phyloP scores from a whole-genome alignment of 305 asterid genomes.

The Fraxinus dipetala region DNA sequence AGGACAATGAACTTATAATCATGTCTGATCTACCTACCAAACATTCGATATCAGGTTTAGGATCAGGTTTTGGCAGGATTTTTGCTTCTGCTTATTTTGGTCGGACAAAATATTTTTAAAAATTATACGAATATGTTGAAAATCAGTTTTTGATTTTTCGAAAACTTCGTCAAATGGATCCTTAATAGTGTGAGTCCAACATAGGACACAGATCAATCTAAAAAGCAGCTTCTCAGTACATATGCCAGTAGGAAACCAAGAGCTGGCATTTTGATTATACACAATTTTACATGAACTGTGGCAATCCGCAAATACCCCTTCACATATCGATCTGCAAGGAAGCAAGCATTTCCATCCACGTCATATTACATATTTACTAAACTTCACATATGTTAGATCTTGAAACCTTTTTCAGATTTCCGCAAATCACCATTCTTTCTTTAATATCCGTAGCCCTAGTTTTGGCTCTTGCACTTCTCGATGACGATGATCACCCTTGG shows the following conservation, averaged over 20 bases:
- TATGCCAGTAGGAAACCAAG: background rate
- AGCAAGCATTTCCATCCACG: background rate
- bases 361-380: background rate
- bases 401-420: background rate
- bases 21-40: background rate
- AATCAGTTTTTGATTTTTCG: too few species aligned
- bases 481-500: slow-evolving; percentile 41
- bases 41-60: background rate
- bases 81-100: background rate
- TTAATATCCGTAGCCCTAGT: slow-evolving; percentile 22
- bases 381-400: background rate
- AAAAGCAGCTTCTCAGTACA: background rate
- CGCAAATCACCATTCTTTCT: slow-evolving; percentile 4
- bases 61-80: background rate
- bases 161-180: background rate
- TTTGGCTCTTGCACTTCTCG: slow-evolving; percentile 65
- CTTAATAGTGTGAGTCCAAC: background rate
- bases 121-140: background rate
- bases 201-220: background rate
- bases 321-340: background rate
- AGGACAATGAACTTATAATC: too few species aligned
- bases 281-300: background rate
- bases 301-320: background rate
- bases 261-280: background rate
- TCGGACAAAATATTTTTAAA: background rate